Base-by-base conservation (phyloP, 768 basidiomycete genomes). In the Polyporus arcularius region DNA sequence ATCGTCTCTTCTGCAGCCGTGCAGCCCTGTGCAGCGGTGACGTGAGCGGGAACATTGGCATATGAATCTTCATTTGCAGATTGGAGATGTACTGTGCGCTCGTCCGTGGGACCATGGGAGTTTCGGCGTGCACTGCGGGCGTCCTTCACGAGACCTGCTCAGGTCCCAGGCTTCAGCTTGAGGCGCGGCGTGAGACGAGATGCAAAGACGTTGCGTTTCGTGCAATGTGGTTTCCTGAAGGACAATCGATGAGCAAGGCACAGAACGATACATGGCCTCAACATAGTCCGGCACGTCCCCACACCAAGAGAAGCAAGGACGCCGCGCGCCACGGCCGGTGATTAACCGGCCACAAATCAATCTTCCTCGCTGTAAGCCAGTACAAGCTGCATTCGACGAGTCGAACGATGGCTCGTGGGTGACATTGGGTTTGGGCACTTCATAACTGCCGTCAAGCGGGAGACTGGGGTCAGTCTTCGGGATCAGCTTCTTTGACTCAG, bases 171-270 rank as follows among this genome's bases (percentile, higher is more conserved):
- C 21, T 26, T 26, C 21, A 10, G 12, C 10, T 26, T 18, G 14
- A 46, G 16, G 45, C 12, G 45, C 26, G 14, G 18, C 46, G 46
- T 30, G 46, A 30, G 46, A 48, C 14, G 12, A 12, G 45, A 46
- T 46, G 39, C 45, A 30, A 42, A 35, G 42, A 50, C 8, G n/a
- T 12, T 26, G 28, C 21, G 18, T 38, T 35, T 49, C 26, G 15
- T 30, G 14, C 51, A 52, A 28, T 38, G 55, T 16, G 38, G 32
- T n/a, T 41, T 18, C 38, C 15, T 57, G 55, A 21, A 57, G 52
- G 31, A 48, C 18, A 14, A 47, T 41, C 61, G 56, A 43, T 57
- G 56, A 62, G 61, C 55, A 62, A 61, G 61, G 61, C 30, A 62
- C 61, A 57, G 61, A 61, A 62, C 50, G 16, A 14, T 21, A 32